Conservation (phyloP, 2,329 filamentous ascomycete species). For the Leptographium flavum region DNA sequence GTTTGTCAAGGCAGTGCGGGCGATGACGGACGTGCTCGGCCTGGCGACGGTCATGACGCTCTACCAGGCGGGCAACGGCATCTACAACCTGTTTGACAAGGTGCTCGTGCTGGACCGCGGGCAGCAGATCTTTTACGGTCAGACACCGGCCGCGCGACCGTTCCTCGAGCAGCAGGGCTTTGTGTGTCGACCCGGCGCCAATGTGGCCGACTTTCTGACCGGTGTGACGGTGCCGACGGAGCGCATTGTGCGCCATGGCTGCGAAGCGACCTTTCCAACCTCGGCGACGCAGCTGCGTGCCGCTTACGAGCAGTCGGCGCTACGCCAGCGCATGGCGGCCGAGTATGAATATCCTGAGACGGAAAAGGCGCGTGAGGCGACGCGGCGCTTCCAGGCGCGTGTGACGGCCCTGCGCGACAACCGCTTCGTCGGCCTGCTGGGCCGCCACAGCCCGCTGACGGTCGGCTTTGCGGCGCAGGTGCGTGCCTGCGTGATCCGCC, state of each 20-base stretch:
- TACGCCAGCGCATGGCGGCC: slow-evolving; percentile 32
- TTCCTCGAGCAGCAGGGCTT: slow-evolving; percentile 59
- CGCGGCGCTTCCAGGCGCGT: slow-evolving; percentile 34
- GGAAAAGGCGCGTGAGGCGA: slow-evolving; percentile 30
- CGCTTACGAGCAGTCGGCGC: slow-evolving; percentile 39
- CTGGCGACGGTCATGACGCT: slow-evolving; percentile 47
- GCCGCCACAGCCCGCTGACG: slow-evolving; percentile 31
- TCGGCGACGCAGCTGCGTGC: slow-evolving; percentile 48
- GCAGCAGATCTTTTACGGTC: slow-evolving; percentile 51
- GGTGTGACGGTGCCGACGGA: slow-evolving; percentile 64
- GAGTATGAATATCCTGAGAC: slow-evolving; percentile 45
- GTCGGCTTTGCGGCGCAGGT: slow-evolving; percentile 57
- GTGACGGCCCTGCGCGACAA: slow-evolving; percentile 32
- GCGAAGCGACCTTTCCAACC: slow-evolving; percentile 45
- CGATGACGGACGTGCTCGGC: slow-evolving; percentile 51
- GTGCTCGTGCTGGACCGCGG: slow-evolving; percentile 57
- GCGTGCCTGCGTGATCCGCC: slow-evolving; percentile 50
- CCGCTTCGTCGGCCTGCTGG: slow-evolving; percentile 49
- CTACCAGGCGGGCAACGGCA: slow-evolving; percentile 52
- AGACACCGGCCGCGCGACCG: slow-evolving; percentile 39
- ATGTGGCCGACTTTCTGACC: slow-evolving; percentile 65
- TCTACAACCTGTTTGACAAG: slow-evolving; percentile 59
- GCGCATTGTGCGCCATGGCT: slow-evolving; percentile 53
- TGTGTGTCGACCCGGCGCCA: slow-evolving; percentile 39
- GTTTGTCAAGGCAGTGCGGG: slow-evolving; percentile 48